phyloP scores from a whole-genome alignment of 192 early-diverging fungal species.

The Entophlyctis luteolus region DNA sequence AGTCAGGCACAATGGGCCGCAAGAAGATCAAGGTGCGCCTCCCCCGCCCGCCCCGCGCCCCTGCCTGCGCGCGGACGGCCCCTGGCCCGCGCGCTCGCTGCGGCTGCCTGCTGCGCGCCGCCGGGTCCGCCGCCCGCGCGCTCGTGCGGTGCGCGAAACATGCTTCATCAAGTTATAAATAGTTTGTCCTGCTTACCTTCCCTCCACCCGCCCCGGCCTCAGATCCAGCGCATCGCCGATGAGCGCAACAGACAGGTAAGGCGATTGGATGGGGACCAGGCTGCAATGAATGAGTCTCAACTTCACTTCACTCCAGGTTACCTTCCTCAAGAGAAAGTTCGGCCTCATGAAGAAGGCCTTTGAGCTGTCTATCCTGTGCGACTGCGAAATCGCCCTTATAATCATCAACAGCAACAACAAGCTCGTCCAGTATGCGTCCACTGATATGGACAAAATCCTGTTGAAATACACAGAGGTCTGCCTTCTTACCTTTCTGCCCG shows the following conservation, averaged over 20 bases:
- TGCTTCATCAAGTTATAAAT: not conserved
- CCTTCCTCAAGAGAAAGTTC: slow-evolving; percentile 89
- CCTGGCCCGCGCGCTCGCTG: not conserved
- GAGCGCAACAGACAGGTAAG: slow-evolving; percentile 86
- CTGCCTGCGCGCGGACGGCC: not conserved
- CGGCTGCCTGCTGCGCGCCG: not conserved
- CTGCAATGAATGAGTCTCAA: not conserved
- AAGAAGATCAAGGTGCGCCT: slow-evolving; percentile 76
- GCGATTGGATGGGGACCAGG: not conserved
- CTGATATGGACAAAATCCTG: slow-evolving; percentile 90
- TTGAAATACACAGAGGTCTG: slow-evolving; percentile 75
- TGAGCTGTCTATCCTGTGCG: slow-evolving; percentile 90
- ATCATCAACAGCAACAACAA: slow-evolving; percentile 94
- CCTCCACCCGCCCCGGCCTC: not conserved
- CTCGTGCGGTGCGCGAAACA: not conserved
- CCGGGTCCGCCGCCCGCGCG: not conserved
- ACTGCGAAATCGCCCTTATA: slow-evolving; percentile 90
- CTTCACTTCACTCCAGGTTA: slow-evolving; percentile 56
- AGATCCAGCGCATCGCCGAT: slow-evolving; percentile 80
- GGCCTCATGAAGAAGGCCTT: slow-evolving; percentile 97
- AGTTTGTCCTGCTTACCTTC: not conserved
- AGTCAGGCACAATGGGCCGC: slow-evolving; percentile 75
- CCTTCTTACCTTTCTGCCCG: not conserved
- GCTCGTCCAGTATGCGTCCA: slow-evolving; percentile 86
- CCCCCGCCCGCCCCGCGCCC: not conserved